Base-by-base conservation (phyloP, 441 rosid species). In the Pelargonium cotyledonis region DNA sequence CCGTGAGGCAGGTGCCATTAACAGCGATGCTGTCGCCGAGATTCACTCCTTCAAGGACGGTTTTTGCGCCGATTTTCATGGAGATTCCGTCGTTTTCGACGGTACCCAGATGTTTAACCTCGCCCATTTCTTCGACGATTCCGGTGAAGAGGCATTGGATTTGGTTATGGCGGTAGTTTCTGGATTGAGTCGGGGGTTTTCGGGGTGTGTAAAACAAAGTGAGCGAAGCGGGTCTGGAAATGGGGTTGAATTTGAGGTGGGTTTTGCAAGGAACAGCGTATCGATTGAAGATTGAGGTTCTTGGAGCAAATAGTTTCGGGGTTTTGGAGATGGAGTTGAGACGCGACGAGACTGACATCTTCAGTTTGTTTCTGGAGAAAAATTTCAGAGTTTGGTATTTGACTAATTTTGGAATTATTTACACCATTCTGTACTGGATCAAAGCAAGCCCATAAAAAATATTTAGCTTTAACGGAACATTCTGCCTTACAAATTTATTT, bases 1-100 rank as follows among this genome's bases (percentile, higher is more conserved):
- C 96, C 4, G 96, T 92, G 18, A 90, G 81, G 80, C 97, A 92
- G n/a, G 97, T 86, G 0, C 98, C 98, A 43, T 90, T 89, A 9
- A 90, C 84, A 2, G 96, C 89, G 55, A 92, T 88, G 77, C 96
- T 90, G 79, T 89, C 96, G 1, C 98, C 97, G 9, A 87, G 84
- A 77, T 81, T 78, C 4, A 89, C 90, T 41, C 82, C 92, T 62
- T 83, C 82, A 0, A 87, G 76, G 5, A 89, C 89, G 16, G 82
- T 86, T 79, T 68, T 78, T 0, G 92, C 96, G 12, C 38, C 70
- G 71, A 90, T 81, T 73, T 80, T 85, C 63, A 88, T 84, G 75
- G 83, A 80, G 74, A 87, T 78, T 0, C 94, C 96, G 51, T 89
- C 94, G 8, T 81, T 83, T 5, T 66, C 68, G 14, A 81, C 84